A percentile compares a stretch with the other conserved stretches of the same genome.
phyloP scores from a whole-genome alignment of 352 stramenopile species.

The Phytophthora pisi region DNA sequence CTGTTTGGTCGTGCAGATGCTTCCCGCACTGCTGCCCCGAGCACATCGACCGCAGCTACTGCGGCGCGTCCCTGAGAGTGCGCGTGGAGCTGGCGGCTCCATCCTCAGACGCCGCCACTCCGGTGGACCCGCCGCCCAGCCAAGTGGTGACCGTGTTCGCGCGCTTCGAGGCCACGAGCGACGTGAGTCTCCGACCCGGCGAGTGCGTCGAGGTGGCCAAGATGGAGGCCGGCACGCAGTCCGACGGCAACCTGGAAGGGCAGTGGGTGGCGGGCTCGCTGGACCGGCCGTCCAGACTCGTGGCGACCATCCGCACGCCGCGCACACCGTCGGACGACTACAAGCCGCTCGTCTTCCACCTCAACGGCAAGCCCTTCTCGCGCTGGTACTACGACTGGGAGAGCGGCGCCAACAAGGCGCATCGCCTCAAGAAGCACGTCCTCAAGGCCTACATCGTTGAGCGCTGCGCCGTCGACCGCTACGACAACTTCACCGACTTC shows the following conservation, averaged over 20 bases:
- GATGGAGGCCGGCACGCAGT: constrained; percentile 40
- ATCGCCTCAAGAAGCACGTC: constrained; percentile 62
- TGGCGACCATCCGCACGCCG: constrained; percentile 18
- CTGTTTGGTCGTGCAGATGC: constrained; percentile 7
- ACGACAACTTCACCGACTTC: constrained; percentile 23
- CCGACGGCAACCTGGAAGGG: constrained; percentile 49
- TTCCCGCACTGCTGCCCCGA: constrained; percentile 64
- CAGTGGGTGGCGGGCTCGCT: constrained; percentile 51
- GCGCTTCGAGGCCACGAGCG: constrained; percentile 23
- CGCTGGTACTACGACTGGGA: constrained; percentile 73
- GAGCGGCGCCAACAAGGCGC: constrained; percentile 55
- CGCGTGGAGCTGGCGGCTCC: constrained; percentile 21
- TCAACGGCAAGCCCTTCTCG: constrained; percentile 44
- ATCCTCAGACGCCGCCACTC: background rate
- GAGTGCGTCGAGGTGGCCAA: constrained; percentile 29
- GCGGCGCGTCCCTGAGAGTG: constrained; percentile 49
- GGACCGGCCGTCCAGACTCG: constrained; percentile 40
- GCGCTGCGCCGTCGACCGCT: constrained; percentile 31
- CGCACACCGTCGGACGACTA: constrained; percentile 19
- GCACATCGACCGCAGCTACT: constrained; percentile 65
- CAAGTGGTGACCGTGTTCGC: constrained; percentile 18
- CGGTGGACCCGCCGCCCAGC: constrained; percentile 13
- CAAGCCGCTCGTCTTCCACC: constrained; percentile 45
- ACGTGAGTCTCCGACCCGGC: constrained; percentile 19
- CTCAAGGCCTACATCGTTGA: constrained; percentile 57